Conservation (phyloP, 2,329 filamentous ascomycete genomes). For the Venturia asperata region DNA sequence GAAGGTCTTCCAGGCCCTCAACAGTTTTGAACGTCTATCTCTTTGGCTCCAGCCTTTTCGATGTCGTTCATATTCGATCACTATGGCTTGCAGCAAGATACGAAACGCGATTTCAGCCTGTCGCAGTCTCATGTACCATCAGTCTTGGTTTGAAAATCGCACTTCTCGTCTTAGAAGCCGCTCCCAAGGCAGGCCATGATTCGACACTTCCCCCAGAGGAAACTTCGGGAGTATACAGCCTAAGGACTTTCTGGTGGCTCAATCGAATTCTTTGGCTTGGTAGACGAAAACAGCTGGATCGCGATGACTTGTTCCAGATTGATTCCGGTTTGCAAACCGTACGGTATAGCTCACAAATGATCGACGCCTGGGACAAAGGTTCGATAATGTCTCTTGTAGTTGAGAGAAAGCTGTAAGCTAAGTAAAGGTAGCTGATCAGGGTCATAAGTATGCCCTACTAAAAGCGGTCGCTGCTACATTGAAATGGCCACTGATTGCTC, state of each 20-base stretch:
- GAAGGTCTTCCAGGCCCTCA: slow-evolving; percentile 1
- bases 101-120: slow-evolving; percentile 25
- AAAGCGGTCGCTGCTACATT: neutral
- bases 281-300: slow-evolving; percentile 24
- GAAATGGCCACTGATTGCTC: slow-evolving; percentile 4
- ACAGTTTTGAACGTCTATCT: neutral
- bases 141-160: neutral
- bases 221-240: slow-evolving; percentile 25
- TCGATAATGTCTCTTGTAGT: neutral
- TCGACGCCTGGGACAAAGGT: neutral
- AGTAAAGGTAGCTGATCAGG: neutral
- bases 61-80: slow-evolving; percentile 23
- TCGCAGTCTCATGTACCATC: slow-evolving; percentile 21
- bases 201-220: slow-evolving; percentile 18
- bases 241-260: slow-evolving; percentile 33
- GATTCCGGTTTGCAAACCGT: slow-evolving; percentile 16
- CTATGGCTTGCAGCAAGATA: slow-evolving; percentile 24
- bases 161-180: neutral
- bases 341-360: neutral
- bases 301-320: slow-evolving; percentile 24
- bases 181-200: neutral
- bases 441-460: neutral
- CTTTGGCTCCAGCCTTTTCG: slow-evolving; percentile 17
- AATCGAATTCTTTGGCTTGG: slow-evolving; percentile 29
- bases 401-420: neutral